Evolutionary conservation across 2,329 filamentous ascomycete genomes (phyloP), one percentile per base, ranked within the genome.

Genomic region (Orbilia quercus): DNA sequence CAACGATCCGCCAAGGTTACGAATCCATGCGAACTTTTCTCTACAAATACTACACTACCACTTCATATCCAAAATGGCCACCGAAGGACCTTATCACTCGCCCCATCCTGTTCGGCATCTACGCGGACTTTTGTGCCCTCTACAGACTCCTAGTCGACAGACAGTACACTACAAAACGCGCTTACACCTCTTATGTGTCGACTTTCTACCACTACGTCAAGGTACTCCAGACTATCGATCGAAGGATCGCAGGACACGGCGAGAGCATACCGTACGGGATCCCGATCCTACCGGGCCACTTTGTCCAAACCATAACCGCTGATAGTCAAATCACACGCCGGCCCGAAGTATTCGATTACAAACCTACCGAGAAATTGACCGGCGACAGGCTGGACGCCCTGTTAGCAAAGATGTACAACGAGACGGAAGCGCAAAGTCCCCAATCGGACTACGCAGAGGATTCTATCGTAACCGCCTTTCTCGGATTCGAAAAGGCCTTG

Each of bases 21-120:
- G 54, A 73, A 20, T 28, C 40, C 1, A 73, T 73, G 69, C 54
- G 69, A 6, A 50, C 36, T 7, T 73, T 73, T 23, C 48, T 73
- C 1, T 55, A 54, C 40, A 66, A 62, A n/a, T 73, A 73, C 31
- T 62, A 66, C n/a, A 59, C 69, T 5, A 60, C 12, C 20, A n/a
- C 40, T 2, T 12, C 16, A 2, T 60, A 38, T 20, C 12, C 34
- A 1, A 65, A 58, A 44, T 73, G 69, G 69, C 69, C 69, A 14
- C 69, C 69, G 2, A 48, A 62, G n/a, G 55, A 66, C 4, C 20
- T 73, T 9, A 25, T 7, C 23, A 48, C 59, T 2, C 67, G 67
- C 5, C 28, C 67, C 7, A 40, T 72, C 1, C 9, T 72, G 3
- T 11, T 31, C n/a, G 38, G 28, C 14, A 48, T 72, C 3, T 72